phyloP scores from a whole-genome alignment of 75 land plant genomes.

The Pseudotsuga menziesii region DNA sequence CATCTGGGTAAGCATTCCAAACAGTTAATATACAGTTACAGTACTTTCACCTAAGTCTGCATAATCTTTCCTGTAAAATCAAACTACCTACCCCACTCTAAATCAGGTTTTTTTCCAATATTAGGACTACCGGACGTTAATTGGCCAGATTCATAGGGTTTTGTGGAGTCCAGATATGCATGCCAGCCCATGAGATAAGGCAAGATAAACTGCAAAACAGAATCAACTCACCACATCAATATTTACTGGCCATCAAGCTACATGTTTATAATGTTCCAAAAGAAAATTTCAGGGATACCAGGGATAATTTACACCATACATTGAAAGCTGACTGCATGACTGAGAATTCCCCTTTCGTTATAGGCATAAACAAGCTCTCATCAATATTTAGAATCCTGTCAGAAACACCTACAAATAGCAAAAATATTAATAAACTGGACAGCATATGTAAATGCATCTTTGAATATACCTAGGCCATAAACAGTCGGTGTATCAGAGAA shows the following conservation, averaged over 20 bases:
- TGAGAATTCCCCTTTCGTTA: constrained; percentile 53
- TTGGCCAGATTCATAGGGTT: neutral
- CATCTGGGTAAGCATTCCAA: neutral
- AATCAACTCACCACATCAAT: neutral
- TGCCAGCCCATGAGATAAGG: constrained; percentile 11
- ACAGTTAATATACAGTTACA: neutral
- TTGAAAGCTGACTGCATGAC: constrained; percentile 55
- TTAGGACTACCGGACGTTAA: neutral
- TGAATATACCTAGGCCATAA: neutral
- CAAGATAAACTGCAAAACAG: constrained; percentile 8
- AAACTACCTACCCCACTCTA: neutral
- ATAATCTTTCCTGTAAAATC: neutral
- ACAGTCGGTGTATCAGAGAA: neutral
- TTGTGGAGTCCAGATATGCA: neutral
- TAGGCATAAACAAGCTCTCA: constrained; percentile 58
- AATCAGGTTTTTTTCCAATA: neutral
- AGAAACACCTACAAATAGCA: constrained; percentile 49
- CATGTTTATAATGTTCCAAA: neutral
- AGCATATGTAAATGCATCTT: neutral
- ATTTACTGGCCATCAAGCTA: neutral
- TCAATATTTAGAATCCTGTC: constrained; percentile 61
- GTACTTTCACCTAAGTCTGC: neutral
- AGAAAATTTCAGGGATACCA: neutral
- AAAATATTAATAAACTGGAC: neutral
- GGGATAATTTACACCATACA: constrained; percentile 26